Conservation (phyloP, 1,139 yeast genomes). For the Pichia sp. region DNA sequence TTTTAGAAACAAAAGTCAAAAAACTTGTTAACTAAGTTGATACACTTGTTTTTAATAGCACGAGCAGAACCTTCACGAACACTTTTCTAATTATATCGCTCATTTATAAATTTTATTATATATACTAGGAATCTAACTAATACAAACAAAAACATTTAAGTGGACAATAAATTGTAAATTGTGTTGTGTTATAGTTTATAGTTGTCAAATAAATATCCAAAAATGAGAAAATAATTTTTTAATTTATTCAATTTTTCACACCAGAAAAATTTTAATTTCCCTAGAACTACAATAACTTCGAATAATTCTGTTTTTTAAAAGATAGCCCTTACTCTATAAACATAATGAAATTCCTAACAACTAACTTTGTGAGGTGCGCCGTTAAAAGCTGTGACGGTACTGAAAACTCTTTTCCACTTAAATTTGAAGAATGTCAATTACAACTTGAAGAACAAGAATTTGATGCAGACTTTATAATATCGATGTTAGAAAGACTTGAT, state of each 20-base stretch:
- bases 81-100: neutral
- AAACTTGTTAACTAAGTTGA: neutral
- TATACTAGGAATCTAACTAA: too few species aligned
- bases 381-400: conserved; percentile 73
- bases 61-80: neutral
- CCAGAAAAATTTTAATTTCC: neutral
- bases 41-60: neutral
- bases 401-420: conserved; percentile 73
- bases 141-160: too few species aligned
- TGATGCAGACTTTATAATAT: conserved; percentile 72
- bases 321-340: neutral
- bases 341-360: conserved; percentile 85
- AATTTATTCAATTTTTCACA: neutral
- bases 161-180: too few species aligned
- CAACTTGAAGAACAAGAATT: conserved; percentile 76
- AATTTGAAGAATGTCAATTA: conserved; percentile 64
- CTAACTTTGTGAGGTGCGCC: conserved; percentile 93
- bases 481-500: conserved; percentile 75
- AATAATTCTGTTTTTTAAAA: neutral
- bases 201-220: neutral
- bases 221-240: neutral
- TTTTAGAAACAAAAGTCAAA: conserved; percentile 1
- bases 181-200: too few species aligned
- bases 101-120: neutral
- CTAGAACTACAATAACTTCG: neutral